These are phyloP conservation scores for Borovskyia barvae DNA, from an alignment of 208 protist genomes.

Conservation along the genomic window DNA sequence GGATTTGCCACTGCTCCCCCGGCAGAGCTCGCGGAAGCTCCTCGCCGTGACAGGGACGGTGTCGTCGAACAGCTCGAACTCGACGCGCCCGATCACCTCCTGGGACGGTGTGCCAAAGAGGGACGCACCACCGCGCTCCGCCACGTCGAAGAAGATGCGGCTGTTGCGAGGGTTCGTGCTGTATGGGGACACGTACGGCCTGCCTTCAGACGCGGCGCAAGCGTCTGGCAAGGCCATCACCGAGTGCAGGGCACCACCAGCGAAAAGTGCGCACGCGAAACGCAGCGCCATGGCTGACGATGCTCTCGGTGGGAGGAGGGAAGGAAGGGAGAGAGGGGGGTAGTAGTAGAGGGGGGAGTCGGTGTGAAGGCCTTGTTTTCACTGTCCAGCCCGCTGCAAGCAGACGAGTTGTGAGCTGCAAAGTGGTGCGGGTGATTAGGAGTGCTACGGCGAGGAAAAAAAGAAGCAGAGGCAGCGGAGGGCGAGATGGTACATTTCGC, in stretches of 20 bases:
- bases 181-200: conserved; percentile 57
- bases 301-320: background rate
- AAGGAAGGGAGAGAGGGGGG: background rate
- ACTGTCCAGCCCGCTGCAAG: too few species aligned
- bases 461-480: background rate
- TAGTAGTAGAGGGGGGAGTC: background rate
- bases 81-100: conserved; percentile 82
- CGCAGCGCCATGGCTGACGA: conserved; percentile 33
- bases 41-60: conserved; percentile 92
- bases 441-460: background rate
- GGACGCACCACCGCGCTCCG: conserved; percentile 27
- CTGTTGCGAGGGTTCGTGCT: conserved; percentile 66
- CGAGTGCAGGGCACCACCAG: conserved; percentile 37
- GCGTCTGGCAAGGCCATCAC: conserved; percentile 8
- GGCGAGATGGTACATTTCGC: background rate
- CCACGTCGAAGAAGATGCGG: conserved; percentile 85
- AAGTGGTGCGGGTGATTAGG: background rate
- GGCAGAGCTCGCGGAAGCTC: conserved; percentile 88
- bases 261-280: conserved; percentile 42
- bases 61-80: conserved; percentile 94
- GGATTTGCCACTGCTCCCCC: conserved; percentile 39
- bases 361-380: too few species aligned
- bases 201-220: conserved; percentile 22
- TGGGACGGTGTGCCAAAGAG: conserved; percentile 49
- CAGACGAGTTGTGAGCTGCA: too few species aligned